Evolutionary conservation across 495 filamentous ascomycete species (phyloP).

Genomic region (Trichocladium uniseriatum): DNA sequence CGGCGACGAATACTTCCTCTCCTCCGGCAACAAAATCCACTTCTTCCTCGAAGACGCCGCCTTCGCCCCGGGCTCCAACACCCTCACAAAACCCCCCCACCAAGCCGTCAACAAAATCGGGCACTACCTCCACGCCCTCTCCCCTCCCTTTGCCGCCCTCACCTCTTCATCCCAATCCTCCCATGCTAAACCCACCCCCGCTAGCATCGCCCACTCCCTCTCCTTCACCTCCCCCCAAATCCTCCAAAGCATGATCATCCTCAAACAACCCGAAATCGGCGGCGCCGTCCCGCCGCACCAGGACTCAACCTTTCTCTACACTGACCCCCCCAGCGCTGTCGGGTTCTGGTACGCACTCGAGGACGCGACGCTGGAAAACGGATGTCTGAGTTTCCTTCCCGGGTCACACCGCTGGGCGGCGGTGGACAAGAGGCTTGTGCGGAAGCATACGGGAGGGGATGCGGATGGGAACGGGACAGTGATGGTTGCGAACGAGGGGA

Average conservation of each 20-base stretch:
- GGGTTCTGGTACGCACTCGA: constrained; percentile 96
- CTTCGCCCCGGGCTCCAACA: constrained; percentile 55
- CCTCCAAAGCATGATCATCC: constrained; percentile 95
- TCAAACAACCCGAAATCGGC: constrained; percentile 95
- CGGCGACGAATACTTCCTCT: constrained; percentile 91
- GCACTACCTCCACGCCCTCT: constrained; percentile 73
- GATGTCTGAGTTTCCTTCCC: constrained; percentile 72
- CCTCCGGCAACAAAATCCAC: constrained; percentile 77
- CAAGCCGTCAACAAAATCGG: constrained; percentile 94
- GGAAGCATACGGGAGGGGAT: too few species aligned
- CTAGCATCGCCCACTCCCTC: constrained; percentile 58
- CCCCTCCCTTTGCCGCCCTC: constrained; percentile 57
- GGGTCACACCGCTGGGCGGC: constrained; percentile 64
- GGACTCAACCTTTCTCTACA: constrained; percentile 88
- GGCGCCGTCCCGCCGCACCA: constrained; percentile 81
- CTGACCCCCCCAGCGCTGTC: constrained; percentile 78
- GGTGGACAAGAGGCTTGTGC: constrained; percentile 64
- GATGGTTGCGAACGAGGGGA: constrained; percentile 41
- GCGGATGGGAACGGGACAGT: constrained; percentile 32
- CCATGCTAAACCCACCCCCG: constrained; percentile 25
- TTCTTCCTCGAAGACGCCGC: constrained; percentile 96
- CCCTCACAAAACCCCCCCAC: constrained; percentile 70
- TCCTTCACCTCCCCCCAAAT: constrained; percentile 61
- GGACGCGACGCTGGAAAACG: constrained; percentile 76
- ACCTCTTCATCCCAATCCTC: constrained; percentile 41